Conservation (phyloP, 768 basidiomycete genomes). For the Pisolithus orientalis region DNA sequence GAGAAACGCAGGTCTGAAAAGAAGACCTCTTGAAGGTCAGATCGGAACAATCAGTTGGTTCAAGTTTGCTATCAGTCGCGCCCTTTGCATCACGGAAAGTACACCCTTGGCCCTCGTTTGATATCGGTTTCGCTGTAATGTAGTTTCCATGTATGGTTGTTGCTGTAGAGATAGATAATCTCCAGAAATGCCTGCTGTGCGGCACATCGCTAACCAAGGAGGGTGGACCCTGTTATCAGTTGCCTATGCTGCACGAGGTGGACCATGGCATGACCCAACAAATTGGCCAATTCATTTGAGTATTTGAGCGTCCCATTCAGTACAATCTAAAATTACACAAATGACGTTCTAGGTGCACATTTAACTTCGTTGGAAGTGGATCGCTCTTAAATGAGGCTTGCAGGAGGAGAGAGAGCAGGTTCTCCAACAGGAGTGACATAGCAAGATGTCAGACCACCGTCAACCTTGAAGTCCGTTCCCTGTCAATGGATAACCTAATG, state of each 20-base stretch:
- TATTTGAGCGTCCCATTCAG: background rate
- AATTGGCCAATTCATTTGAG: background rate
- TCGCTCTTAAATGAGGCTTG: slow-evolving; percentile 44
- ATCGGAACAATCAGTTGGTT: background rate
- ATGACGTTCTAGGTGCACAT: background rate
- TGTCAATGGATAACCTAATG: slow-evolving; percentile 21
- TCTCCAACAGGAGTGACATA: slow-evolving; percentile 91
- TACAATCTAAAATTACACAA: background rate
- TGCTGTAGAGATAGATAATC: background rate
- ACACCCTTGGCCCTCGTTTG: background rate
- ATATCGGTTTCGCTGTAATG: background rate
- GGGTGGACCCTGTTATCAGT: background rate
- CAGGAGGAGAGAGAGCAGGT: slow-evolving; percentile 61
- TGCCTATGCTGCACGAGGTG: no score
- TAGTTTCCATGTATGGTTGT: slow-evolving; percentile 1
- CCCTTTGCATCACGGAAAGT: background rate
- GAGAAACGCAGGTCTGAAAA: slow-evolving; percentile 48
- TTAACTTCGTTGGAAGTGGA: background rate
- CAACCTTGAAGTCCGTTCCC: slow-evolving; percentile 93
- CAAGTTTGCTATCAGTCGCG: background rate
- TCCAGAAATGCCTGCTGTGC: background rate
- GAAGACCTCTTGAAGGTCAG: slow-evolving; percentile 23
- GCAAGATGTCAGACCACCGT: slow-evolving; percentile 87
- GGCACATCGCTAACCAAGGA: background rate
- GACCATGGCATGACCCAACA: no score